Conservation (phyloP, 257 asterid species). For the Marsdenia floribunda region DNA sequence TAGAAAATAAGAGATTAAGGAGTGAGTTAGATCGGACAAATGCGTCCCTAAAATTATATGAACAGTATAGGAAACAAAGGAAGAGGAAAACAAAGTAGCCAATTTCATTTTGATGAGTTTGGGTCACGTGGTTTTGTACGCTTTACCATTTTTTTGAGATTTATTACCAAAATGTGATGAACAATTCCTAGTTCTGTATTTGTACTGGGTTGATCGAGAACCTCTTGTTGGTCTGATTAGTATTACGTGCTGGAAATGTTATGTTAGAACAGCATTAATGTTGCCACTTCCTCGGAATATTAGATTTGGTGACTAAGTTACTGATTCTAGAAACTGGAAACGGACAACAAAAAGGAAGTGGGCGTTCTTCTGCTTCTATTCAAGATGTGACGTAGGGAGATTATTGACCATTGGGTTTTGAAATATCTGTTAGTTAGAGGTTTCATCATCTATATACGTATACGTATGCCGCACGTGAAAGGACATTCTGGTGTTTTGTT, state of each 20-base stretch:
- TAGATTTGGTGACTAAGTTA: not conserved
- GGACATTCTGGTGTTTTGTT: not conserved
- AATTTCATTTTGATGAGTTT: not conserved
- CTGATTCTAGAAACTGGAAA: not conserved
- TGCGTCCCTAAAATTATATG: conserved; percentile 42
- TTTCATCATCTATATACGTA: not conserved
- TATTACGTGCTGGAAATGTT: not conserved
- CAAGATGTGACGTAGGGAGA: not conserved
- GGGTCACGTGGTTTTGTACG: not conserved
- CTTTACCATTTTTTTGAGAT: too few relatives aligned
- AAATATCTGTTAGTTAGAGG: not conserved
- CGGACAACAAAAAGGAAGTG: not conserved
- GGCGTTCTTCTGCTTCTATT: not conserved
- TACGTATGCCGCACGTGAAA: not conserved
- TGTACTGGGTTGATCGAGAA: not conserved
- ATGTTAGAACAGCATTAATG: not conserved
- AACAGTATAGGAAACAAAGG: conserved; percentile 49
- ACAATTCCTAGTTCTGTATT: not conserved
- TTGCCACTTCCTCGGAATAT: not conserved
- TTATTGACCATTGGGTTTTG: not conserved
- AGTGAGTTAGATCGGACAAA: conserved; percentile 51
- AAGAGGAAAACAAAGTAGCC: conserved; percentile 34
- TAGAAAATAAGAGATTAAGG: conserved; percentile 66
- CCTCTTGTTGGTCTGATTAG: not conserved
- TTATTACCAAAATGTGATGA: not conserved